A percentile compares a stretch with the other conserved stretches of the same genome.
These are phyloP conservation scores for Bullera alba DNA, from an alignment of 768 basidiomycete genomes.

Conservation along the genomic window DNA sequence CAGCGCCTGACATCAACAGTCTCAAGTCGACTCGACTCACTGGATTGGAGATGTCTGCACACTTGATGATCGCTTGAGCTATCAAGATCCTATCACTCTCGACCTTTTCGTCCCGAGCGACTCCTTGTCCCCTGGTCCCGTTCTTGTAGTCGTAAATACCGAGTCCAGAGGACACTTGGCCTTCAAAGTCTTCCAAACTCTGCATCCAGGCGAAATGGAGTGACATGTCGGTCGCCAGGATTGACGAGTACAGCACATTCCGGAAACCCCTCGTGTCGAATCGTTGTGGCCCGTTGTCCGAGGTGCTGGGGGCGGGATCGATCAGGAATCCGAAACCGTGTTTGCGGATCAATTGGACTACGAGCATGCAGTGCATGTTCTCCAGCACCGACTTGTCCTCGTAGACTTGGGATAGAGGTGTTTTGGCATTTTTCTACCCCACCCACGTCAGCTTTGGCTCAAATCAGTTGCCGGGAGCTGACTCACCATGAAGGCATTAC, in stretches of 20 bases:
- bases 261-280: conserved; percentile 52
- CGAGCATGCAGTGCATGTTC: conserved; percentile 74
- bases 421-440: conserved; percentile 88
- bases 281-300: background rate
- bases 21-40: conserved; percentile 56
- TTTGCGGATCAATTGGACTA: conserved; percentile 69
- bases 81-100: conserved; percentile 59
- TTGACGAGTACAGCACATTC: conserved; percentile 67
- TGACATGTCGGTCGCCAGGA: conserved; percentile 92
- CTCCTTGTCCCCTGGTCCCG: conserved; percentile 9
- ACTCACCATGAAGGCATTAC: conserved; percentile 86
- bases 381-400: conserved; percentile 86
- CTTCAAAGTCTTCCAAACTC: conserved; percentile 53
- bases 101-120: conserved; percentile 8
- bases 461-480: background rate
- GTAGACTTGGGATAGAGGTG: conserved; percentile 80
- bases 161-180: conserved; percentile 3
- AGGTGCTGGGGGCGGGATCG: conserved; percentile 16
- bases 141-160: conserved; percentile 10
- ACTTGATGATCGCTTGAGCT: conserved; percentile 89
- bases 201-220: conserved; percentile 79
- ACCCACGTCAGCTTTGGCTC: background rate
- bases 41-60: conserved; percentile 97
- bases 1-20: background rate
- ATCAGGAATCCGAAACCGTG: conserved; percentile 61